These are phyloP conservation scores for Xylariomycetidae sp. DNA, from an alignment of 2,329 filamentous ascomycete species.

Conservation along the genomic window DNA sequence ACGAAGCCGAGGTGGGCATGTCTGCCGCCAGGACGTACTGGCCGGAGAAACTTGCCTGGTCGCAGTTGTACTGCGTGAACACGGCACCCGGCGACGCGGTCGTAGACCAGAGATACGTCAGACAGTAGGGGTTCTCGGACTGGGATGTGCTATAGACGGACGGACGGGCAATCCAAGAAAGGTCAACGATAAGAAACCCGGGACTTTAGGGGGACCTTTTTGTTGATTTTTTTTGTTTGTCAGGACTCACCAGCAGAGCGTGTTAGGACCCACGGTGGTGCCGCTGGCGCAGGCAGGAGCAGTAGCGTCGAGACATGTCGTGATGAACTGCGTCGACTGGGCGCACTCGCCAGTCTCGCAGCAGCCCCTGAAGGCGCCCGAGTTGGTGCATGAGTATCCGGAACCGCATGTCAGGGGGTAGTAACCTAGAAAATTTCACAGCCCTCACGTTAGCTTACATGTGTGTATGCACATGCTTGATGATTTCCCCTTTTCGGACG, in stretches of 20 bases:
- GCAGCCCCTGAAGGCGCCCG: conserved; percentile 13
- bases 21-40: conserved; percentile 8
- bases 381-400: conserved; percentile 15
- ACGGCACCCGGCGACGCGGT: conserved; percentile 11
- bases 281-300: conserved; percentile 5
- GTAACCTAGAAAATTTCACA: conserved; percentile 1
- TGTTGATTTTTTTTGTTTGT: no score
- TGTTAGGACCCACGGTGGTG: conserved; percentile 6
- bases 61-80: conserved; percentile 22
- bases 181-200: neutral
- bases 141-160: conserved; percentile 5
- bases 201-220: no score
- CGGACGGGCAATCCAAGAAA: neutral
- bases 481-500: no score
- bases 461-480: neutral
- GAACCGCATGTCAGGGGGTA: conserved; percentile 8
- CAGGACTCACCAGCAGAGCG: conserved; percentile 15
- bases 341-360: conserved; percentile 9
- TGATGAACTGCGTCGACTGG: conserved; percentile 7
- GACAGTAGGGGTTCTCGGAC: conserved; percentile 9
- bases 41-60: conserved; percentile 9
- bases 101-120: conserved; percentile 17
- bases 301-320: conserved; percentile 11
- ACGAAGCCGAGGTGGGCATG: conserved; percentile 4
- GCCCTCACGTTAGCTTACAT: neutral